Percentiles rank a stretch among this genome's conserved stretches.
phyloP scores from a whole-genome alignment of 441 rosid genomes.

The Erodium trifolium region DNA sequence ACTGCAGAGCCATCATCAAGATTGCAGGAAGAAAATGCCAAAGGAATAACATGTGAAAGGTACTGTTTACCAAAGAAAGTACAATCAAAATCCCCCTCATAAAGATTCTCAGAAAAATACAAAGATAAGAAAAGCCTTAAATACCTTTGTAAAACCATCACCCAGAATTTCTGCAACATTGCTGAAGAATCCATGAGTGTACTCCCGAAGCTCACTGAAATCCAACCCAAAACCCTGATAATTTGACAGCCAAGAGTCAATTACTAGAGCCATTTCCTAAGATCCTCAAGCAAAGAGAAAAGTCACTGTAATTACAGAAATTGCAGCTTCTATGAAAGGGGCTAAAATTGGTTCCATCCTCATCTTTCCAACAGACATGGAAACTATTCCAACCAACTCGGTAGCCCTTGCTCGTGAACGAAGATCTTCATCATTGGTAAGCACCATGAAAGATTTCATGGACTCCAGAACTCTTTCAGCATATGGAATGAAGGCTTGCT shows the following conservation, averaged over 20 bases:
- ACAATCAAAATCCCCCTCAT: too few relatives aligned
- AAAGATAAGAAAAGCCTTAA: slow-evolving; percentile 20
- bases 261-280: too few relatives aligned
- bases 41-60: slow-evolving; percentile 84
- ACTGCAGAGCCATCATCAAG: slow-evolving; percentile 99
- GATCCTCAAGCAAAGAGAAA: too few relatives aligned
- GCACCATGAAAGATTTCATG: slow-evolving; percentile 92
- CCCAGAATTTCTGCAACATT: slow-evolving; percentile 90
- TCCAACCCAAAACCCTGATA: slow-evolving; percentile 85
- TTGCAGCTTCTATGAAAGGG: slow-evolving; percentile 91
- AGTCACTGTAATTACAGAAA: slow-evolving; percentile 49
- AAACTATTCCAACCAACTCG: slow-evolving; percentile 97
- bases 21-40: slow-evolving; percentile 87
- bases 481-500: slow-evolving; percentile 90
- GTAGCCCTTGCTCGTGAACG: slow-evolving; percentile 95
- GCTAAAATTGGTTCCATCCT: slow-evolving; percentile 80
- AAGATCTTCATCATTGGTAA: slow-evolving; percentile 80
- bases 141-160: slow-evolving; percentile 79
- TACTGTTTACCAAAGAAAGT: slow-evolving; percentile 43
- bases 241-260: slow-evolving; percentile 17
- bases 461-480: slow-evolving; percentile 86
- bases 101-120: too few relatives aligned
- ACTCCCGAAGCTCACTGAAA: slow-evolving; percentile 94
- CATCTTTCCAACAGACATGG: slow-evolving; percentile 83
- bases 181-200: slow-evolving; percentile 97